Percentiles rank a stretch among this genome's conserved stretches.
phyloP scores from a whole-genome alignment of 2,329 filamentous ascomycete species.

The Ambrosiella cleistominuta region DNA sequence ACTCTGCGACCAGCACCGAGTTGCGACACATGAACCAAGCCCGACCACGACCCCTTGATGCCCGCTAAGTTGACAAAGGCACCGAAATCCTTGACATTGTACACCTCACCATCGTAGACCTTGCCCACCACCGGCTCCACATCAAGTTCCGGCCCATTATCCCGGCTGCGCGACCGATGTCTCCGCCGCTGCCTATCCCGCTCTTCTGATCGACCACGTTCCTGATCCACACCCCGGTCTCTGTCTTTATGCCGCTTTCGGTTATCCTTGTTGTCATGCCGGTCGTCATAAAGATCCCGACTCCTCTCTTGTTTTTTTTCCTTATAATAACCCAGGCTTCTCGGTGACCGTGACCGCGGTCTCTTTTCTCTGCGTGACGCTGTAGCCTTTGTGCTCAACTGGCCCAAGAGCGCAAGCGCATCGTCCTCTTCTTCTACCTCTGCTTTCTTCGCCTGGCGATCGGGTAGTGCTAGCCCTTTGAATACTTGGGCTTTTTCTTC shows the following conservation, averaged over 20 bases:
- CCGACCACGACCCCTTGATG: constrained; percentile 76
- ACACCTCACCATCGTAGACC: constrained; percentile 77
- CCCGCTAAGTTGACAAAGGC: constrained; percentile 86
- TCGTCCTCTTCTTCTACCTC: constrained; percentile 60
- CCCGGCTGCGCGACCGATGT: constrained; percentile 22
- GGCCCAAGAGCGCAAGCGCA: constrained; percentile 81
- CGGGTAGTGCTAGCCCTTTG: constrained; percentile 71
- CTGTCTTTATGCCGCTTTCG: constrained; percentile 30
- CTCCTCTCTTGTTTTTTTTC: constrained; percentile 20
- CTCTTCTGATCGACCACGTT: constrained; percentile 17
- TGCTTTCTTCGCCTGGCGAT: constrained; percentile 30
- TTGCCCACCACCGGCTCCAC: constrained; percentile 69
- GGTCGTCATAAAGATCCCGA: constrained; percentile 23
- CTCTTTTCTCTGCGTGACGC: constrained; percentile 28
- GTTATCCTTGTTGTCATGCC: constrained; percentile 25
- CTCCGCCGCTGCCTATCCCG: constrained; percentile 17
- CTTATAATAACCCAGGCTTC: constrained; percentile 26
- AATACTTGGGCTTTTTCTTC: constrained; percentile 77
- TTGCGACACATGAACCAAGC: constrained; percentile 82
- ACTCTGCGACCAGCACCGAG: constrained; percentile 72
- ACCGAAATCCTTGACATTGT: constrained; percentile 86
- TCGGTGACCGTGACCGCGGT: constrained; percentile 27
- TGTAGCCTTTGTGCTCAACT: constrained; percentile 33
- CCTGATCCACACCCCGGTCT: constrained; percentile 22
- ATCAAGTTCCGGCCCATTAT: constrained; percentile 42